Percentiles rank a stretch among this genome's conserved stretches.
Evolutionary conservation across 306 rosid genomes (phyloP).

Genomic region (Vigna hirtella): DNA sequence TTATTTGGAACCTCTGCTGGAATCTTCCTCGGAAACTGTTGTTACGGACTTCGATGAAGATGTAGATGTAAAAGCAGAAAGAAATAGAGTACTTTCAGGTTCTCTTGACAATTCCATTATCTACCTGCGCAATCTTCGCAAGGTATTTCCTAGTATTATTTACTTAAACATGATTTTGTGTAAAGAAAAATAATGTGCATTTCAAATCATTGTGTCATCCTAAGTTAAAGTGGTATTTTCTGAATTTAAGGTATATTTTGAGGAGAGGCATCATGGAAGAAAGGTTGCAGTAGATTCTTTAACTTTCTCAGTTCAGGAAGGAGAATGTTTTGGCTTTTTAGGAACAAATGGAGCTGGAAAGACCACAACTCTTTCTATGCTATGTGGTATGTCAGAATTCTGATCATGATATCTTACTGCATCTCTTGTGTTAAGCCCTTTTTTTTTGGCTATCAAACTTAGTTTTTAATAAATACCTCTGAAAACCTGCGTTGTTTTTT

Average conservation of each 20-base stretch:
- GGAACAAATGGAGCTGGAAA: slow-evolving; percentile 99
- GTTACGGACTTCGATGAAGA: slow-evolving; percentile 71
- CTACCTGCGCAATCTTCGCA: slow-evolving; percentile 82
- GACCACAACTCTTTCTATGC: slow-evolving; percentile 92
- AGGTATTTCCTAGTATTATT: slow-evolving; percentile 62
- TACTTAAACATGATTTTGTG: slow-evolving; percentile 33
- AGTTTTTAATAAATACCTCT: slow-evolving; percentile 8
- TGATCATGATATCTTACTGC: slow-evolving; percentile 14
- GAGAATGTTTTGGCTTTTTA: slow-evolving; percentile 96
- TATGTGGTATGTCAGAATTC: slow-evolving; percentile 68
- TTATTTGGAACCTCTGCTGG: slow-evolving; percentile 73
- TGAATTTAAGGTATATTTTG: slow-evolving; percentile 75
- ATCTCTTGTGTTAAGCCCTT: slow-evolving; percentile 1
- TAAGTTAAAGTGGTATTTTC: slow-evolving; percentile 33
- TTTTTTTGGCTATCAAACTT: slow-evolving; percentile 26
- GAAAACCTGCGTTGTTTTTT: background rate
- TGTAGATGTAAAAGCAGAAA: slow-evolving; percentile 84
- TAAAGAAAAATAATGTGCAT: slow-evolving; percentile 24
- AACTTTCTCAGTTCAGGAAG: slow-evolving; percentile 93
- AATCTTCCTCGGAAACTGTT: slow-evolving; percentile 55
- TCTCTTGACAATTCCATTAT: slow-evolving; percentile 79
- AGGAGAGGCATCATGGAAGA: slow-evolving; percentile 59
- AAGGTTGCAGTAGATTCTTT: slow-evolving; percentile 91
- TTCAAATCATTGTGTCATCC: background rate
- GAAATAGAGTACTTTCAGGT: slow-evolving; percentile 91